Conservation (phyloP, 306 rosid genomes). For the Lupinus albus region DNA sequence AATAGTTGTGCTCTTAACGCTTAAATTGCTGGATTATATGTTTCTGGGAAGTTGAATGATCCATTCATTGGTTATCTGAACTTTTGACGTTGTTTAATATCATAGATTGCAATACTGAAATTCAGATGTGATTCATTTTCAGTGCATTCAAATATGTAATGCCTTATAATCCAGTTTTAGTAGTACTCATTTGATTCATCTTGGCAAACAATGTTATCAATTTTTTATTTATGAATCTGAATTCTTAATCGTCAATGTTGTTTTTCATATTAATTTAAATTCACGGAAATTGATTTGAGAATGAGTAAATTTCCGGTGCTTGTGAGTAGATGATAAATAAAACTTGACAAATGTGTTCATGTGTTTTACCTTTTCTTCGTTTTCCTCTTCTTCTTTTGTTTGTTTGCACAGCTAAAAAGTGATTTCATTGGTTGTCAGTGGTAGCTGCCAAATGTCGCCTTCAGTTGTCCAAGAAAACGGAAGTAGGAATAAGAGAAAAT, state of each 20-base stretch:
- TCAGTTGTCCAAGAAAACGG: constrained; percentile 70
- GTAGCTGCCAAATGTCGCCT: constrained; percentile 56
- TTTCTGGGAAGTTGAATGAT: constrained; percentile 49
- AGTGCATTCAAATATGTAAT: constrained; percentile 40
- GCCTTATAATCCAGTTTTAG: constrained; percentile 38
- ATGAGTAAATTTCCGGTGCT: constrained; percentile 31
- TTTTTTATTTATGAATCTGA: constrained; percentile 38
- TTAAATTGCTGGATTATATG: constrained; percentile 42
- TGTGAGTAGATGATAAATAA: constrained; percentile 31
- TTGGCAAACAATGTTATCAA: constrained; percentile 39
- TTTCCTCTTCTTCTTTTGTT: neutral
- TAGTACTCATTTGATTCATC: constrained; percentile 39
- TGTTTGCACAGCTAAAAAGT: constrained; percentile 57
- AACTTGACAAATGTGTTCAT: constrained; percentile 43
- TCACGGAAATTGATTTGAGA: constrained; percentile 37
- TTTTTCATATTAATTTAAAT: constrained; percentile 18
- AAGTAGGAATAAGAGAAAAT: constrained; percentile 87
- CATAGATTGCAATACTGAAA: constrained; percentile 36
- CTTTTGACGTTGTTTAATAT: constrained; percentile 33
- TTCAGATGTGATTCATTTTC: constrained; percentile 38
- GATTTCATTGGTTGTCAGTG: constrained; percentile 72
- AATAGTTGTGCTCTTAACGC: constrained; percentile 42
- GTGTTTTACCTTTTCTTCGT: constrained; percentile 17
- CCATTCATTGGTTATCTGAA: constrained; percentile 32
- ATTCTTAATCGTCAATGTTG: constrained; percentile 28